Percentiles rank a stretch among this genome's conserved stretches.
phyloP scores from a whole-genome alignment of 495 filamentous ascomycete genomes.

The Hypoxylon fragiforme region DNA sequence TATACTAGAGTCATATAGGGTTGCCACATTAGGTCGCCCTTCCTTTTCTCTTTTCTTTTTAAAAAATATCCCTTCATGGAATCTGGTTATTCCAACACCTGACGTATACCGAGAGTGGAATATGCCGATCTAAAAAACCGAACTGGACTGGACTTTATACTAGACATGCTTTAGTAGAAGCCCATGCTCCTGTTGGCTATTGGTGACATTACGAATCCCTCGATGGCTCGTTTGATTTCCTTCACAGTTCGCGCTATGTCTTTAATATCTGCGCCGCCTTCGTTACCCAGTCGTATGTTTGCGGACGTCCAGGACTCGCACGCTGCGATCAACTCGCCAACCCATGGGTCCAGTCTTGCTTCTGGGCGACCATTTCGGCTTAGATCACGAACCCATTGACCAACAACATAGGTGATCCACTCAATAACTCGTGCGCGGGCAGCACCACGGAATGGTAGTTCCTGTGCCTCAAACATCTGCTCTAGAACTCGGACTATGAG shows the following conservation, averaged over 20 bases:
- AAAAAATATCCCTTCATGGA: slow-evolving; percentile 10
- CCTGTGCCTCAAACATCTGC: slow-evolving; percentile 78
- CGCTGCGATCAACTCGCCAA: slow-evolving; percentile 45
- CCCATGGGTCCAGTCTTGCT: slow-evolving; percentile 43
- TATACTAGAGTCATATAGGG: slow-evolving; percentile 5
- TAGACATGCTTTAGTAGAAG: slow-evolving; percentile 27
- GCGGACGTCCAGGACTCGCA: slow-evolving; percentile 43
- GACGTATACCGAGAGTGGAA: background rate
- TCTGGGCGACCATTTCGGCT: slow-evolving; percentile 42
- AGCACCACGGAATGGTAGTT: slow-evolving; percentile 77
- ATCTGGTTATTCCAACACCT: slow-evolving; percentile 22
- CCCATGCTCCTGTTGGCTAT: slow-evolving; percentile 28
- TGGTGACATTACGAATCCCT: slow-evolving; percentile 27
- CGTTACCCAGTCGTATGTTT: slow-evolving; percentile 21
- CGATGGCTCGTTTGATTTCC: slow-evolving; percentile 28
- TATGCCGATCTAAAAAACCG: background rate
- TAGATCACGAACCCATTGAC: slow-evolving; percentile 48
- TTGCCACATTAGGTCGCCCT: background rate
- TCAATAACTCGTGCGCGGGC: slow-evolving; percentile 44
- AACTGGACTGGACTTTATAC: background rate
- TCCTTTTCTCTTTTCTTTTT: too few relatives aligned
- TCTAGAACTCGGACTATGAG: slow-evolving; percentile 77
- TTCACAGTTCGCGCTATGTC: slow-evolving; percentile 26
- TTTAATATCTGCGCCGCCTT: slow-evolving; percentile 38
- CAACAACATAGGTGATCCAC: slow-evolving; percentile 45